A percentile compares a stretch with the other conserved stretches of the same genome.
phyloP scores from a whole-genome alignment of 2,329 filamentous ascomycete genomes.

The Sclerotinia spermophila region DNA sequence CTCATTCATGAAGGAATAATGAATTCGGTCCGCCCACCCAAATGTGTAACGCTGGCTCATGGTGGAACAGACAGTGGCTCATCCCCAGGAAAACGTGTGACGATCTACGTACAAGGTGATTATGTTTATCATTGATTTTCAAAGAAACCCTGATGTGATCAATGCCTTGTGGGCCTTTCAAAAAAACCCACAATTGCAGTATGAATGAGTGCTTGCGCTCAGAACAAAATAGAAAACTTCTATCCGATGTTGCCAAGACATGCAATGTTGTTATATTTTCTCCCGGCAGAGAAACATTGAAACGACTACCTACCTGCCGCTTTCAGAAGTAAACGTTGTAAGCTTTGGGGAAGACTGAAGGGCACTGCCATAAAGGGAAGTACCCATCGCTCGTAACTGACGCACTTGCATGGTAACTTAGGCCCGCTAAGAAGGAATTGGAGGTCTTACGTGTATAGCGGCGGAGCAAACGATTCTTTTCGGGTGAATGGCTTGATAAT shows the following conservation, averaged over 20 bases:
- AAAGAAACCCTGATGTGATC: not conserved
- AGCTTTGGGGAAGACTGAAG: not conserved
- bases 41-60: not conserved
- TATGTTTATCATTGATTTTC: not conserved
- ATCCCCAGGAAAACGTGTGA: not conserved
- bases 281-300: not conserved
- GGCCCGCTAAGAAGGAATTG: not conserved
- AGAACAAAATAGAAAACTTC: not conserved
- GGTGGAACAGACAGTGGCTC: conserved; percentile 7
- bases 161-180: not conserved
- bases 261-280: not conserved
- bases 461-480: not conserved
- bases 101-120: conserved; percentile 10
- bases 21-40: conserved; percentile 1
- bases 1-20: not conserved
- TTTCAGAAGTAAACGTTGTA: conserved; percentile 9
- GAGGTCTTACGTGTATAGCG: not conserved
- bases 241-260: not conserved
- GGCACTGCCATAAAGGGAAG: not conserved
- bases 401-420: not conserved
- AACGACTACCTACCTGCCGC: not conserved
- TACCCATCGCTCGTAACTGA: not conserved
- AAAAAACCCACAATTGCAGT: not conserved
- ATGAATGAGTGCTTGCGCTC: not conserved
- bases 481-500: not conserved